Base-by-base conservation (phyloP, 257 asterid species). In the Ballota nigra region DNA sequence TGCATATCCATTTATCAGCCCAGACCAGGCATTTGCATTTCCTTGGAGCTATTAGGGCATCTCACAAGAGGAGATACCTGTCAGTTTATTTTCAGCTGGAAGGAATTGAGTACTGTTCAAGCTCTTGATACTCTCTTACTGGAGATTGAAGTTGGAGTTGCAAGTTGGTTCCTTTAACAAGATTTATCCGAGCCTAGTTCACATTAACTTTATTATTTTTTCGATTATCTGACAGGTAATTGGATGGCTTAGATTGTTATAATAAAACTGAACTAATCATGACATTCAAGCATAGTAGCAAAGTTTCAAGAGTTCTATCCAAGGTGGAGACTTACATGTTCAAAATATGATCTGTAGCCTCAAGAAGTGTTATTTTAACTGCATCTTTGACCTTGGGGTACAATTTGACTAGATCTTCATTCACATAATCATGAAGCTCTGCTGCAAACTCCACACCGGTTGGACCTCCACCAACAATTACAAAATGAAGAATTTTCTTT, bases 391-490 rank as follows among this genome's bases (percentile, higher is more conserved):
- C 89, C 49, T 83, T 77, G 63, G 97, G 99, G 72, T 94, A 94
- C 78, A 89, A 70, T 79, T 79, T 89, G 69, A 85, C 85, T 51
- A 94, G 82, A 89, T 94, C 99, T 78, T 86, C 94, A 66, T 71
- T 85, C 71, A 94, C 86, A 75, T 86, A 91, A 77, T 94, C 98
- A 70, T 94, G 96, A 79, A 94, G 96, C 78, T 91, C 96, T 1
- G 97, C 99, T 5, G 99, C 92, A 75, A 84, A 84, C 76, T 84
- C 88, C 20, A 84, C 88, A 34, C 99, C 99, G 3, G 96, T 85
- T 53, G 99, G 97, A 51, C 99, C 99, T 75, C 99, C 99, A 81
- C 97, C 99, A 76, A 94, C 97, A 58, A 94, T 86, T 57, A 94
- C 97, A 75, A 94, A 94, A 76, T 94, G 99, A 83, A 94, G 99